Conservation (phyloP, 176 grass and related monocot species). For the Ananas comosus region DNA sequence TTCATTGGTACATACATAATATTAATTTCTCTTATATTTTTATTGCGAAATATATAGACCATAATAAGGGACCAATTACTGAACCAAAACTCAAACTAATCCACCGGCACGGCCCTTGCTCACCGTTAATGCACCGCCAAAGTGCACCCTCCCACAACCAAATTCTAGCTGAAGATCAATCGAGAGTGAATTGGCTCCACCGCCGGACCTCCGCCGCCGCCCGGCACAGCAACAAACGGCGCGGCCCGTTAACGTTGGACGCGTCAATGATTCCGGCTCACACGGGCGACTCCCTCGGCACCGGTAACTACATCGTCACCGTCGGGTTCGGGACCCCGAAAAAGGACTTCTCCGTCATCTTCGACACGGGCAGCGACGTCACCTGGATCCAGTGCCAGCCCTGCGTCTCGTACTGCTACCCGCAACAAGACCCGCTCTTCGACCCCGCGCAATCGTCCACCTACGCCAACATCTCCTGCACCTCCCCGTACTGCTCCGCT, state of each 20-base stretch:
- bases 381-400: constrained; percentile 88
- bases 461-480: constrained; percentile 73
- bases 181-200: constrained; percentile 46
- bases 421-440: constrained; percentile 45
- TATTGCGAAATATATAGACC: background rate
- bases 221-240: background rate
- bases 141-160: constrained; percentile 26
- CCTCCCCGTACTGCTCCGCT: constrained; percentile 43
- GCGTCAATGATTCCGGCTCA: constrained; percentile 34
- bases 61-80: background rate
- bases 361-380: constrained; percentile 92
- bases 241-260: background rate
- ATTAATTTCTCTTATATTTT: too few species aligned
- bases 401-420: constrained; percentile 42
- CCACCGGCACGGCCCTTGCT: constrained; percentile 67
- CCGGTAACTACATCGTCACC: constrained; percentile 61
- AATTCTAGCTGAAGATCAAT: constrained; percentile 59
- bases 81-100: constrained; percentile 27
- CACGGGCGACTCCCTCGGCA: constrained; percentile 19
- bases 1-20: too few species aligned
- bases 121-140: constrained; percentile 21
- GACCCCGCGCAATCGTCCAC: constrained; percentile 42
- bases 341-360: constrained; percentile 33
- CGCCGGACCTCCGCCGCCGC: constrained; percentile 14
- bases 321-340: constrained; percentile 56